Percentiles rank a stretch among this genome's conserved stretches.
These are phyloP conservation scores for Beauveria varroae DNA, from an alignment of 2,329 filamentous ascomycete genomes.

Conservation along the genomic window DNA sequence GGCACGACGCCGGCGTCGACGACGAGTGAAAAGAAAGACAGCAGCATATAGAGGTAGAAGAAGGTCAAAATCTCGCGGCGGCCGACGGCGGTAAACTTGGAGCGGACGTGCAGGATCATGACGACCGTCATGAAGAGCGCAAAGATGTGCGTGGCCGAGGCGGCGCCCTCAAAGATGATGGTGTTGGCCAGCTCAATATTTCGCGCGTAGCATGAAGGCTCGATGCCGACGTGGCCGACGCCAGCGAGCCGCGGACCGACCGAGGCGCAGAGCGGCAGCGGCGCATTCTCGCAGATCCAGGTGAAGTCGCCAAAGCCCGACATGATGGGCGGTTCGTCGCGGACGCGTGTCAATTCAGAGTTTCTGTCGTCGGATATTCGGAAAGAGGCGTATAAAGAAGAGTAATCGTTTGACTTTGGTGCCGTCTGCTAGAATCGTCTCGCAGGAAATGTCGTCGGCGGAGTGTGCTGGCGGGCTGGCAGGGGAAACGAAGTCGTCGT, in stretches of 20 bases:
- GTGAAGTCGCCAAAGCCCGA: conserved; percentile 93
- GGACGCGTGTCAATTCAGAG: background rate
- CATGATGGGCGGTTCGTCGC: conserved; percentile 29
- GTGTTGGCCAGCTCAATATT: conserved; percentile 97
- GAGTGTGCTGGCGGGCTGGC: background rate
- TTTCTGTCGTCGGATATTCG: background rate
- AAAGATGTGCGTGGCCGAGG: conserved; percentile 85
- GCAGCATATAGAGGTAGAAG: conserved; percentile 92
- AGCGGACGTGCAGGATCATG: conserved; percentile 89
- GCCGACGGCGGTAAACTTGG: conserved; percentile 95
- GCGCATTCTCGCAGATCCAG: conserved; percentile 73
- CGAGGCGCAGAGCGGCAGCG: conserved; percentile 79
- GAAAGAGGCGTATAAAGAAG: background rate
- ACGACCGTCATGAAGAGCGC: conserved; percentile 88
- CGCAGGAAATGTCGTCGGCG: background rate
- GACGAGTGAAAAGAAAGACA: conserved; percentile 81
- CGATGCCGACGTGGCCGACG: conserved; percentile 65
- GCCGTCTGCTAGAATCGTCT: background rate
- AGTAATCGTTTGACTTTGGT: background rate
- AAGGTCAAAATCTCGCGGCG: conserved; percentile 72
- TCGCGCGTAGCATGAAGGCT: conserved; percentile 85
- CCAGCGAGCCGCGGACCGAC: conserved; percentile 69
- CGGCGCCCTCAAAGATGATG: conserved; percentile 92
- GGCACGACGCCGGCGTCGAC: conserved; percentile 91
- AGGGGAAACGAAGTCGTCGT: background rate